Evolutionary conservation across 2,329 filamentous ascomycete species (phyloP).

Genomic region (Geosmithia flava): DNA sequence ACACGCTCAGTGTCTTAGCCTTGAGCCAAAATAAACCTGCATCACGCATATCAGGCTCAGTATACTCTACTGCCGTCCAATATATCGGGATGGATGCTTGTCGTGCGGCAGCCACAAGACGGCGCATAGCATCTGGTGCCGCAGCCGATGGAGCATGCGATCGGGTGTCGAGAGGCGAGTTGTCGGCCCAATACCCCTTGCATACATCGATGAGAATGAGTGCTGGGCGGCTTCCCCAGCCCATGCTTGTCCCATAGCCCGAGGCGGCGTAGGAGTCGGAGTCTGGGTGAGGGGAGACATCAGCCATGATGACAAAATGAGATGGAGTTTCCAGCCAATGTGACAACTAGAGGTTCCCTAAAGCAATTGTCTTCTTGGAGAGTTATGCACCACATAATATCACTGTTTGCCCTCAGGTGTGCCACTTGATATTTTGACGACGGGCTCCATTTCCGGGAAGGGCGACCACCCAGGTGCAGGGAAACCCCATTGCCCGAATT

Average conservation of each 20-base stretch:
- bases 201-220: conserved; percentile 33
- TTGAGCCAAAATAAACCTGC: conserved; percentile 30
- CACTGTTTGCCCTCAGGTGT: too few relatives aligned
- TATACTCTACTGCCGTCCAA: conserved; percentile 31
- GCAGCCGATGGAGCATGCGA: conserved; percentile 19
- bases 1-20: conserved; percentile 25
- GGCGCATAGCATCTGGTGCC: conserved; percentile 22
- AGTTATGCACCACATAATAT: too few relatives aligned
- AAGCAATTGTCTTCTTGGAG: too few relatives aligned
- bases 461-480: neutral
- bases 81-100: conserved; percentile 21
- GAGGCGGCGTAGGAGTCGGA: conserved; percentile 13
- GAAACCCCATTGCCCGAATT: neutral
- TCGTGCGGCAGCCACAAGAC: conserved; percentile 26
- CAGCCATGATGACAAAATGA: neutral
- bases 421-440: too few relatives aligned
- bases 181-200: conserved; percentile 28
- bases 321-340: neutral
- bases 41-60: conserved; percentile 27
- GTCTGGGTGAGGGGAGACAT: neutral
- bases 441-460: too few relatives aligned
- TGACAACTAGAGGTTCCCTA: too few relatives aligned
- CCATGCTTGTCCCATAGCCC: conserved; percentile 27
- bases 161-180: conserved; percentile 26
- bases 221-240: conserved; percentile 27